Evolutionary conservation across 1,284 basidiomycete genomes (phyloP), one percentile per base, ranked within the genome.

Genomic region (Apiotrichum mycotoxinovorans): DNA sequence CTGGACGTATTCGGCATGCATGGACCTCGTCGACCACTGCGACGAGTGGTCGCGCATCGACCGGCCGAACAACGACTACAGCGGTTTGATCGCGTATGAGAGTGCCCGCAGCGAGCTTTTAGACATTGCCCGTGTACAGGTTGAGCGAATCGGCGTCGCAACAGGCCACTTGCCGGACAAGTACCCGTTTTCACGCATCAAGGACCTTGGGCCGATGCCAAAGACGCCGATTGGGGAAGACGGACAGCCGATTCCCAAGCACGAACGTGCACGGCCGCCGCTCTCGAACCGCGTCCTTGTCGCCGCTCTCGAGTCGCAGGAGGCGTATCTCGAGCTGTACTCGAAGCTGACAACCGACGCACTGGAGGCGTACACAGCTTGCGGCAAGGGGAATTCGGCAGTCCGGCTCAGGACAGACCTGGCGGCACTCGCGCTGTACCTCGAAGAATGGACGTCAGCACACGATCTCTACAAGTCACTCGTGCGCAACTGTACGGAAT

Each of bases 1-100:
- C 0, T 98, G 96, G 95, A 88, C 85, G 23, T 98, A 92, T 74
- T 91, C 89, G 12, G 91, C 92, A 1, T 87, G 91, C 23, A 80
- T 95, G 53, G 91, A 89, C 66, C 86, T 89, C 42, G 86, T 95
- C 15, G 86, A 91, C 20, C 86, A 88, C 66, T 91, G 88, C 66
- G 88, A 93, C 67, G 77, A 79, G 4, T 94, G 91, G 90, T 82
- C 83, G 0, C 41, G 74, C 12, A 60, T 68, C 30, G 70, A 72
- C 44, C 62, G 70, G 22, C 71, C 72, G 2, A 71, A 75, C 81
- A 47, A 77, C 75, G 56, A 79, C 79, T 44, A 85, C 85, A 72
- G 85, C 79, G 72, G 87, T 83, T 26, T 84, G 59, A 66, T 72
- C 46, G 72, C 72, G 2, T 76, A 74, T 55, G 74, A 76, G 51